Evolutionary conservation across 306 rosid genomes (phyloP), one percentile per base, ranked within the genome.

Genomic region (Biancaea sappan): DNA sequence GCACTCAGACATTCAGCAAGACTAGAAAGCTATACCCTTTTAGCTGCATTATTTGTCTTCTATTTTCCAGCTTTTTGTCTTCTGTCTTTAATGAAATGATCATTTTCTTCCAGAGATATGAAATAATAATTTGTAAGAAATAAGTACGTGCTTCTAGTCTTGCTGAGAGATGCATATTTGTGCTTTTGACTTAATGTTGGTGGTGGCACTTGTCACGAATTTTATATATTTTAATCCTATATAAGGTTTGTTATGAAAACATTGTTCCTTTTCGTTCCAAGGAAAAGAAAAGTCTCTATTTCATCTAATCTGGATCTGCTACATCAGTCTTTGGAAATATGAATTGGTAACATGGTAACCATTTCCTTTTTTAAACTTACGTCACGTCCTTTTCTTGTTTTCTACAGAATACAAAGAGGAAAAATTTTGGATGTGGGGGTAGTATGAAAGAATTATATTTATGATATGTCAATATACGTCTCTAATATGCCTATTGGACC

Each of bases 401-500:
- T n/a, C 25, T 19, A 48, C 25, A 48, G 54, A 48, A n/a, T 18
- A n/a, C 25, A n/a, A 13, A 15, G 18, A 4, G 50, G 54, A 5
- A 18, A 48, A n/a, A 48, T 48, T 48, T 18, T 5, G 53, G 51
- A 40, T 29, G 73, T 18, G 21, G 73, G 24, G 21, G 53, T 52
- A 43, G 38, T 5, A 25, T 70, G 26, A 67, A 61, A 61, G 28
- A 61, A 28, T 37, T 43, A 44, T 34, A 19, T 51, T 35, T 13
- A 25, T 32, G 31, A 43, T 28, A 21, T 38, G 26, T 37, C 34
- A 50, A 58, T 60, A 51, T 68, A 50, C 7, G 10, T 26, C 11
- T 71, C 22, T 53, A 38, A 71, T 26, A 21, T 69, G 81, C 41
- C 69, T 72, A 62, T 71, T 56, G 73, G 47, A 67, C 4, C 11